Evolutionary conservation across 495 filamentous ascomycete genomes (phyloP).

Genomic region (Podospora sp.): DNA sequence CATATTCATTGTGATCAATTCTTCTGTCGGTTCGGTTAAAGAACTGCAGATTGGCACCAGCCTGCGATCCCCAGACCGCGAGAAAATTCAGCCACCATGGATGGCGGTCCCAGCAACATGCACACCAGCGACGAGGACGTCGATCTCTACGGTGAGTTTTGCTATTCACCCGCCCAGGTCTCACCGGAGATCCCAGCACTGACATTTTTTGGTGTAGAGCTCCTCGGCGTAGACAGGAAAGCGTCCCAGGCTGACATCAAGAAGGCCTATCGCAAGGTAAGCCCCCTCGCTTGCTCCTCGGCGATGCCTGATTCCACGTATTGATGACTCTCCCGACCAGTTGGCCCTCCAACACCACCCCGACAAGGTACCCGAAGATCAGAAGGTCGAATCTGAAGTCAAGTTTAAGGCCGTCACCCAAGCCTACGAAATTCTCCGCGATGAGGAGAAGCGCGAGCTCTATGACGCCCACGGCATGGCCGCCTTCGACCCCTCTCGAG

Average conservation of each 20-base stretch:
- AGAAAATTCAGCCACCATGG: slow-evolving; percentile 38
- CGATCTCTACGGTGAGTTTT: slow-evolving; percentile 68
- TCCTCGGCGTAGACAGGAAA: slow-evolving; percentile 70
- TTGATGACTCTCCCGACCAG: slow-evolving; percentile 48
- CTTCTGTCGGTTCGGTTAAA: neutral
- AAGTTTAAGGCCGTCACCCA: slow-evolving; percentile 89
- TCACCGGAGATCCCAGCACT: slow-evolving; percentile 6
- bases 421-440: slow-evolving; percentile 96
- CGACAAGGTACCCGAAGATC: slow-evolving; percentile 89
- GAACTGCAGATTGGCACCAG: neutral
- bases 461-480: slow-evolving; percentile 96
- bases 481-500: slow-evolving; percentile 76
- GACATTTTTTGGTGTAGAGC: slow-evolving; percentile 48
- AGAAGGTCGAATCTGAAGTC: slow-evolving; percentile 79
- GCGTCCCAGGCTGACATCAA: slow-evolving; percentile 86
- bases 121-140: slow-evolving; percentile 48
- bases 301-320: neutral
- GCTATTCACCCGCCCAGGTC: slow-evolving; percentile 8
- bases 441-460: slow-evolving; percentile 87
- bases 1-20: neutral
- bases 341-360: slow-evolving; percentile 87
- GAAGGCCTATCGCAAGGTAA: slow-evolving; percentile 95
- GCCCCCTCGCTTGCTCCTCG: slow-evolving; percentile 16
- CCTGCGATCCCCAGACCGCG: neutral
- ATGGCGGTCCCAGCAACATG: slow-evolving; percentile 37